These are phyloP conservation scores for Strobilomyces dryophilus DNA, from an alignment of 768 basidiomycete species.

Conservation along the genomic window DNA sequence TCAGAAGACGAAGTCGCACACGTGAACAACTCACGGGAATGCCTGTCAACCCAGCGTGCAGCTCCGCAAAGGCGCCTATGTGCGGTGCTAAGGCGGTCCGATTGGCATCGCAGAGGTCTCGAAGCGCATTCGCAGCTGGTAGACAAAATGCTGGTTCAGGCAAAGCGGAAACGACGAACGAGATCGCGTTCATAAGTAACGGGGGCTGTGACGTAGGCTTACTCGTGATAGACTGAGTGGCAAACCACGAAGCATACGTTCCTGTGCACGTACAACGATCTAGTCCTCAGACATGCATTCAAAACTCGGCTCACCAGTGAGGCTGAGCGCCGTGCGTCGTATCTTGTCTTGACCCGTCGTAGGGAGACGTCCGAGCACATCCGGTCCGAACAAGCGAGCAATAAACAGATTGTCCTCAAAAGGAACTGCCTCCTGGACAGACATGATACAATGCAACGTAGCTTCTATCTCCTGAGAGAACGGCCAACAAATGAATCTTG, in stretches of 20 bases:
- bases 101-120: conserved; percentile 88
- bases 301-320: conserved; percentile 59
- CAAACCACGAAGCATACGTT: conserved; percentile 78
- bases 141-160: conserved; percentile 60
- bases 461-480: conserved; percentile 74
- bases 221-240: conserved; percentile 39
- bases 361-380: conserved; percentile 67
- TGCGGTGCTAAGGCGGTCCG: conserved; percentile 77
- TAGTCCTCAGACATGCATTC: not conserved
- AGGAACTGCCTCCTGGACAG: conserved; percentile 83
- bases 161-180: conserved; percentile 68
- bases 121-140: conserved; percentile 75
- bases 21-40: conserved; percentile 56
- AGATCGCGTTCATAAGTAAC: conserved; percentile 60
- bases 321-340: conserved; percentile 65
- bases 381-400: conserved; percentile 63
- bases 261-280: conserved; percentile 36
- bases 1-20: not conserved
- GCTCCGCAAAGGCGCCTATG: conserved; percentile 77
- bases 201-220: conserved; percentile 32
- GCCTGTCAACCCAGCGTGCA: conserved; percentile 71
- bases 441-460: conserved; percentile 79
- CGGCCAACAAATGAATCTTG: not conserved
- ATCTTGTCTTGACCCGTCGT: conserved; percentile 59
- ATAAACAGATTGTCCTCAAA: conserved; percentile 52